Base-by-base conservation (phyloP, 2,329 filamentous ascomycete species). In the Lasiodiplodia hormozganensis region DNA sequence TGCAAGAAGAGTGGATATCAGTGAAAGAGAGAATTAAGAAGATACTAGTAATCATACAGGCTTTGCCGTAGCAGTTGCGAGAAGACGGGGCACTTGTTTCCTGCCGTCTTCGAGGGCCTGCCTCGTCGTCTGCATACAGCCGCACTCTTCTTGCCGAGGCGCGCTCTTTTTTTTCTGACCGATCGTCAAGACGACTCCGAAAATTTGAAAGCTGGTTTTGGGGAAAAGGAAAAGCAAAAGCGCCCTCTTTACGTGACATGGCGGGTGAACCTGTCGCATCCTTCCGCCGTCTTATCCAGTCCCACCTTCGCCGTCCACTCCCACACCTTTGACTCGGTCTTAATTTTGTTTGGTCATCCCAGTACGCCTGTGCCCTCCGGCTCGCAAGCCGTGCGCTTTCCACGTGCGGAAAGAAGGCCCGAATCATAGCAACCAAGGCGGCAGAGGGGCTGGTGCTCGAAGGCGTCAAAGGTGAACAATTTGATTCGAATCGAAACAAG, bases 41-140 rank as follows among this genome's bases (percentile, higher is more conserved):
- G 60, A 52, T 52, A 64, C 60, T 64, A 38, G 43, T 64, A 64
- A 52, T 64, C 60, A 51, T 64, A 52, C 60, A 64, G 12, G 34
- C 16, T 57, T 64, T n/a, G 28, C 43, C 23, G 43, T 25, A n/a
- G 28, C 43, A 34, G n/a, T 62, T 11, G 28, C 18, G 4, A 31
- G 40, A 60, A 21, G 14, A 28, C 14, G 36, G 23, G 28, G 14
- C 57, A 28, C 21, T 25, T 60, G 25, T 47, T 28, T 25, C 53
- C 47, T 18, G 28, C 28, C 43, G 18, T 67, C 43, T 38, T 25
- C 43, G 21, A 64, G 60, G 28, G n/a, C 60, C 60, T 2, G 60
- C 60, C 60, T 38, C 18, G 4, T 14, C 10, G 57, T 18, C n/a
- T 25, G 10, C 21, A 40, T 14, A n/a, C n/a, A 25, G 38, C 38